These are phyloP conservation scores for Mortierella hygrophila DNA, from an alignment of 192 early-diverging fungal genomes.

Conservation along the genomic window DNA sequence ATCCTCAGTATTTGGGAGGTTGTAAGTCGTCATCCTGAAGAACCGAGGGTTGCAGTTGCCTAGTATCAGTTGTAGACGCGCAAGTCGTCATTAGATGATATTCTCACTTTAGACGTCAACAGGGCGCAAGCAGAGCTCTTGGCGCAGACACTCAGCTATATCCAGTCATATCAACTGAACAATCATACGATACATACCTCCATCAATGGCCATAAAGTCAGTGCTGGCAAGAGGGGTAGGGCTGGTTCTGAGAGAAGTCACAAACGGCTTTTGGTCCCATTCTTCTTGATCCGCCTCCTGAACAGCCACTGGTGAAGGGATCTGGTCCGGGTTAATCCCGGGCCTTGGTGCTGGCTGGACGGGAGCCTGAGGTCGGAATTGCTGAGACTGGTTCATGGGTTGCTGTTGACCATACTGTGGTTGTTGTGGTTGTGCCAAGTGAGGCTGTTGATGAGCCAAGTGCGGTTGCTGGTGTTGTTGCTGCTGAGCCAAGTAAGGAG, in stretches of 20 bases:
- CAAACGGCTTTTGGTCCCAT: conserved; percentile 77
- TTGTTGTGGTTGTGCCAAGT: conserved; percentile 42
- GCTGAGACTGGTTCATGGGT: conserved; percentile 23
- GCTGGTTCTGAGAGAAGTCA: conserved; percentile 72
- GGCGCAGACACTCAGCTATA: background rate
- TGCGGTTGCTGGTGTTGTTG: conserved; percentile 44
- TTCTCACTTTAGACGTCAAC: background rate
- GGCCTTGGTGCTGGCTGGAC: conserved; percentile 59
- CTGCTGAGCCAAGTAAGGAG: background rate
- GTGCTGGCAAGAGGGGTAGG: conserved; percentile 86
- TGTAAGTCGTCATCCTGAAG: conserved; percentile 90
- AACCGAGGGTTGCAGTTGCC: conserved; percentile 92
- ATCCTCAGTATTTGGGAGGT: conserved; percentile 89
- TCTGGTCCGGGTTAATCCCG: conserved; percentile 94
- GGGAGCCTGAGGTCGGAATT: conserved; percentile 31
- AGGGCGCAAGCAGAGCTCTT: background rate
- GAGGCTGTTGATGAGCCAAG: conserved; percentile 36
- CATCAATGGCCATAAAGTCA: conserved; percentile 85
- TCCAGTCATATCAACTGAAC: background rate
- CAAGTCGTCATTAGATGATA: background rate
- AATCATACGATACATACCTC: conserved; percentile 65
- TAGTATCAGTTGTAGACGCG: conserved; percentile 11
- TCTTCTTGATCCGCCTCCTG: conserved; percentile 85
- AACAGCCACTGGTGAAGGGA: conserved; percentile 90
- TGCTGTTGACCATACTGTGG: conserved; percentile 38